Evolutionary conservation across 371 early-diverging fungal species (phyloP).

Genomic region (Basidiobolus heterosporus): DNA sequence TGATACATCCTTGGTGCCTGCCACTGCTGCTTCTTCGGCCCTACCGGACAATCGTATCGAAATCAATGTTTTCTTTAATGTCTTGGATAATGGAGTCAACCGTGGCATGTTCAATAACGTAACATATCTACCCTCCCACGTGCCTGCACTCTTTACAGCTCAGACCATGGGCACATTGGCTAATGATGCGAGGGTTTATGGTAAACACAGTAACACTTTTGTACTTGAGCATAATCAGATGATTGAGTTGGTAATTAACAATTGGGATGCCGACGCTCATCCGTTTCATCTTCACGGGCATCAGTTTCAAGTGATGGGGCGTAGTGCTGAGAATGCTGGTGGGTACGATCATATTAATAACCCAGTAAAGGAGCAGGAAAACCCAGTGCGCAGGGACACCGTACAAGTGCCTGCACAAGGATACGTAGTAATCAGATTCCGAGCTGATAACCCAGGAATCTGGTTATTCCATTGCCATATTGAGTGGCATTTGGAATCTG

Average conservation of each 20-base stretch:
- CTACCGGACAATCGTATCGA: conserved; percentile 25
- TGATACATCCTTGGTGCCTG: conserved; percentile 18
- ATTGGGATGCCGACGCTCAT: conserved; percentile 39
- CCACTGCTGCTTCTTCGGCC: conserved; percentile 16
- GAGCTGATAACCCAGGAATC: conserved; percentile 38
- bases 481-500: conserved; percentile 46
- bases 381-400: conserved; percentile 43
- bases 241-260: conserved; percentile 43
- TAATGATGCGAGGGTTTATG: conserved; percentile 38
- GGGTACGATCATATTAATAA: conserved; percentile 17
- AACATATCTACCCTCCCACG: conserved; percentile 45
- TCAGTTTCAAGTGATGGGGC: conserved; percentile 43
- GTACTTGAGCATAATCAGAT: conserved; percentile 2
- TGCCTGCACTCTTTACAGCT: conserved; percentile 51
- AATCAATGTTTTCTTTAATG: conserved; percentile 40
- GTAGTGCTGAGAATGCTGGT: conserved; percentile 8
- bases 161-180: conserved; percentile 35
- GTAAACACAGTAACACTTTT: conserved; percentile 23
- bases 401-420: conserved; percentile 19
- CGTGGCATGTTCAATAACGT: conserved; percentile 66
- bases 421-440: conserved; percentile 21
- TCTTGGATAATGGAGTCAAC: conserved; percentile 54
- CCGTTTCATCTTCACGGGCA: conserved; percentile 79
- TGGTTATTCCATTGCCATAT: conserved; percentile 68
- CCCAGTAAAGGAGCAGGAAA: conserved; percentile 7